Evolutionary conservation across 164 flowering plant genomes (phyloP), one percentile per base, ranked within the genome.

Genomic region (Warburgia ugandensis): DNA sequence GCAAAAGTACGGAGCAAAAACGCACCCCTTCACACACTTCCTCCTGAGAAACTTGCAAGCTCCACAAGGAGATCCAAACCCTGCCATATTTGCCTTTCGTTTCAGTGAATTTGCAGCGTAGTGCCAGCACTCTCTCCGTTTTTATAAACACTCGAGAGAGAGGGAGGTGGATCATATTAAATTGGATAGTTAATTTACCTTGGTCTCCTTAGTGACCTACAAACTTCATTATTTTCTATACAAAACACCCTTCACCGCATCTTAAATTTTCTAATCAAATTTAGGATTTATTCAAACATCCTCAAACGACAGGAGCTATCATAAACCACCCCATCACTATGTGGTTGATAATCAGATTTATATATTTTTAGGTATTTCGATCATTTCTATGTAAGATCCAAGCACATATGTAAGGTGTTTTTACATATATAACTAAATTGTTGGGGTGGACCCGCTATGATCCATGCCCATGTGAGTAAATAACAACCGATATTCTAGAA

Each of bases 41-140:
- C 94, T 77, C 35, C 97, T 80, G 67, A 88, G 68, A 66, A 88
- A 88, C 45, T 88, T 88, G 83, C 97, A 88, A 17, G 94, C 97
- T 37, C 97, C 97, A 66, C 97, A 88, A 41, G 97, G 91, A 52
- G 94, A 83, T 39, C 95, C 84, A 46, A 81, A 64, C 6, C 94
- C 84, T 21, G 86, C 68, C 90, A 83, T 82, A 5, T 60, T 70
- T 21, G 45, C n/a, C 32, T 19, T 60, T 14, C 46, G 47, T n/a
- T 26, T 52, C 8, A 13, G 52, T 3, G 45, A n/a, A 13, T 41
- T 40, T 52, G 59, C 42, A 36, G 64, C 39, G 48, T 25, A 36
- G 45, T 56, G 68, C 48, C 56, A 56, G 49, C 49, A 56, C 52
- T 45, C 58, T 49, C 54, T 33, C 55, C 53, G 55, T 59, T 67